A percentile compares a stretch with the other conserved stretches of the same genome.
phyloP scores from a whole-genome alignment of 2,329 filamentous ascomycete genomes.

The Ascochyta fabae region DNA sequence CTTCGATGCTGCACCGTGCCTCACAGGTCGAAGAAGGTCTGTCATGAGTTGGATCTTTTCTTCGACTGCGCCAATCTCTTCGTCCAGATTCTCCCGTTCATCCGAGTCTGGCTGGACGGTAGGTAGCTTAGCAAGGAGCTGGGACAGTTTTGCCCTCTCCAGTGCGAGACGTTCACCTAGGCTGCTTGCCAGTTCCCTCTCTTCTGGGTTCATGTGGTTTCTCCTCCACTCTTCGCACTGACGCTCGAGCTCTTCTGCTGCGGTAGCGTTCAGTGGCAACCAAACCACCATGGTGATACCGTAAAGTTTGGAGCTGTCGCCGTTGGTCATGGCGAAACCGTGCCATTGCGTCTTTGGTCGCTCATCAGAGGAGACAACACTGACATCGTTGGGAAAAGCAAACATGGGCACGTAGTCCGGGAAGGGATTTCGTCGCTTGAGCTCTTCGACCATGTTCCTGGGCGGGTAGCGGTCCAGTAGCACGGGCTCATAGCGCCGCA shows the following conservation, averaged over 20 bases:
- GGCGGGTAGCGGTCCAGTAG: constrained; percentile 92
- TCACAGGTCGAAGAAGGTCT: constrained; percentile 87
- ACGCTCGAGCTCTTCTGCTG: constrained; percentile 82
- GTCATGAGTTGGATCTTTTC: constrained; percentile 98
- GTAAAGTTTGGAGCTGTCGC: constrained; percentile 89
- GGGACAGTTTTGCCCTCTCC: constrained; percentile 88
- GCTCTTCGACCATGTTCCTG: constrained; percentile 79
- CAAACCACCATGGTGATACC: constrained; percentile 91
- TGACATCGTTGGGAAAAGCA: constrained; percentile 97
- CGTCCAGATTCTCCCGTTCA: constrained; percentile 83
- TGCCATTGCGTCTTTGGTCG: constrained; percentile 97
- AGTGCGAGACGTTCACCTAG: constrained; percentile 84
- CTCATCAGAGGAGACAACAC: constrained; percentile 93
- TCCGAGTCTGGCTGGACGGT: constrained; percentile 79
- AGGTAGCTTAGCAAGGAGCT: constrained; percentile 83
- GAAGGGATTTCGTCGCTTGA: constrained; percentile 81
- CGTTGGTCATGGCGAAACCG: constrained; percentile 96
- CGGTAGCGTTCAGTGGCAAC: constrained; percentile 81
- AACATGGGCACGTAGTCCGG: constrained; percentile 99
- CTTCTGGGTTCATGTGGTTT: constrained; percentile 83
- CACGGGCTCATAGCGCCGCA: constrained; percentile 94
- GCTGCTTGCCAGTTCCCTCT: constrained; percentile 89
- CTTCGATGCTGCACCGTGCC: constrained; percentile 93
- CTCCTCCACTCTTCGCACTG: constrained; percentile 60
- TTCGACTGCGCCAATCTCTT: constrained; percentile 93